Base-by-base conservation (phyloP, 202 grass and related monocot species). In the Thinopyrum obtusiflorum region DNA sequence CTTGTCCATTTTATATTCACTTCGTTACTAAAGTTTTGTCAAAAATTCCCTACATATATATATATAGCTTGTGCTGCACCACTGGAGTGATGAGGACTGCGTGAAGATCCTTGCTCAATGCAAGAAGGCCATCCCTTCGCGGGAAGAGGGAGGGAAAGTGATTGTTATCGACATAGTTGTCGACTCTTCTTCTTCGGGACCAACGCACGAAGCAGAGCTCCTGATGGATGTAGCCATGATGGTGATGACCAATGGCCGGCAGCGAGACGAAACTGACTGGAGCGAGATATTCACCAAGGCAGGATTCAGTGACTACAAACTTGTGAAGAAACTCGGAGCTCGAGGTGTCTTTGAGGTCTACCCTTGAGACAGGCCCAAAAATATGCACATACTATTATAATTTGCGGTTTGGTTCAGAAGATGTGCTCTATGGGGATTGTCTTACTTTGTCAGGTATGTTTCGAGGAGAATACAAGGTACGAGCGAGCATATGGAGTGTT, bases 191-290 rank as follows among this genome's bases (percentile, higher is more conserved):
- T 61, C 51, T 23, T 23, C 36, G 3, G 68, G 68, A 13, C 3
- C 35, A 31, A 74, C 60, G 7, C 35, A 73, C 12, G 89, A 88
- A 42, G 57, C 53, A 2, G 77, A 91, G 31, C 59, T 91, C 0
- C 24, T 91, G 1, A 82, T 84, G 73, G 86, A 91, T 11, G 39
- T 85, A 26, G 80, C 63, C 51, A 91, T 91, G 89, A 79, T 91
- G 82, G 55, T 88, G 35, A 4, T 73, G 11, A 63, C 61, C 4
- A 80, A 79, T 11, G 81, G 89, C 7, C 82, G 81, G 0, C 86
- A 91, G 31, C 86, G 89, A 8, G 82, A 88, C 20, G 89, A 91
- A n/a, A 32, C 88, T 20, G 86, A 91, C 33, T 91, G 89, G 89
- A 65, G 23, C 23, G 73, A 88, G 35, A 61, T 91, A 15, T 83